A percentile compares a stretch with the other conserved stretches of the same genome.
Conservation (phyloP, 768 basidiomycete genomes). For the Tricholoma sp. region DNA sequence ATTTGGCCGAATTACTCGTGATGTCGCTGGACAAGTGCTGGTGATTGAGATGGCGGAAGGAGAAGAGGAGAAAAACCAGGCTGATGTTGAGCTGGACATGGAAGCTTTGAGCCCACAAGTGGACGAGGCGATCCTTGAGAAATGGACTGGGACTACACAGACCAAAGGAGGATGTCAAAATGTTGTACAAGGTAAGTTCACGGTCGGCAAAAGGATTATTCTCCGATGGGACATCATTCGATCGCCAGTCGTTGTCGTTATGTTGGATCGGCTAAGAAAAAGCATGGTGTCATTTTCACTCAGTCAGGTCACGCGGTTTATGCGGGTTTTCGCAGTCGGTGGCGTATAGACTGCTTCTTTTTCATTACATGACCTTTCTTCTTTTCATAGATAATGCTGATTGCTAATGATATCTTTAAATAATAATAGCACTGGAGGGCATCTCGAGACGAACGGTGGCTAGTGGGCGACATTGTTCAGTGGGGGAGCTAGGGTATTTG, state of each 20-base stretch:
- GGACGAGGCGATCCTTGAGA: constrained; percentile 24
- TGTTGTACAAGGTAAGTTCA: constrained; percentile 33
- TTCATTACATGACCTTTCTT: constrained; percentile 5
- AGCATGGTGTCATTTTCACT: neutral
- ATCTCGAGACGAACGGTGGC: constrained; percentile 44
- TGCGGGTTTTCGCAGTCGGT: constrained; percentile 15
- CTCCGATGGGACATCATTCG: too few species aligned
- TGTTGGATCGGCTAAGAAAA: neutral
- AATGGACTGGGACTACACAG: constrained; percentile 33
- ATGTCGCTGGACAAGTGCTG: constrained; percentile 70
- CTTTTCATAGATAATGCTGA: constrained; percentile 13
- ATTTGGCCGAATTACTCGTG: constrained; percentile 78
- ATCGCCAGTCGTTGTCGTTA: neutral
- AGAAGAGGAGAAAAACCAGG: constrained; percentile 33
- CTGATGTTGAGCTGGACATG: constrained; percentile 28
- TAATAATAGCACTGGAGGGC: constrained; percentile 54
- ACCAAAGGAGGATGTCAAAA: constrained; percentile 15
- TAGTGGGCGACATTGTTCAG: constrained; percentile 59
- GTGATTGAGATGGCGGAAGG: constrained; percentile 62
- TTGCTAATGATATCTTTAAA: constrained; percentile 19
- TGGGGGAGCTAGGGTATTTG: constrained; percentile 66
- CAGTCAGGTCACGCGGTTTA: constrained; percentile 20
- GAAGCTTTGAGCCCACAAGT: constrained; percentile 36
- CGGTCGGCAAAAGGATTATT: too few species aligned
- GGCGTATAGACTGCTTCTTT: constrained; percentile 14